Conservation (phyloP, 2,329 filamentous ascomycete genomes). For the Sporothrix schenckii region DNA sequence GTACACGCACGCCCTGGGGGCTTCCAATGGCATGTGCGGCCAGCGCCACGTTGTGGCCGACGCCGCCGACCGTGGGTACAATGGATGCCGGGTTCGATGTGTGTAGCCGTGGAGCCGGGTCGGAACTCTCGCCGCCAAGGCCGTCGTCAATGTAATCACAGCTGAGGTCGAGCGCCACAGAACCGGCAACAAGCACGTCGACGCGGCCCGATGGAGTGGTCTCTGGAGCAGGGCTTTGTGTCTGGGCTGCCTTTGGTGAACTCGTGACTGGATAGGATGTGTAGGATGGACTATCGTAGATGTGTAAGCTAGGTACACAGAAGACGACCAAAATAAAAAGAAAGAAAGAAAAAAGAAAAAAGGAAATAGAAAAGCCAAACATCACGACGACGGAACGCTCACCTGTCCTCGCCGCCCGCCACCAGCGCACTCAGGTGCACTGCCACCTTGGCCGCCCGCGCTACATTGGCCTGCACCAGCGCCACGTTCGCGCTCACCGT, state of each 20-base stretch:
- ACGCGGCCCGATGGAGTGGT: slow-evolving; percentile 36
- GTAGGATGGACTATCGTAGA: slow-evolving; percentile 8
- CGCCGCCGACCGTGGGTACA: slow-evolving; percentile 81
- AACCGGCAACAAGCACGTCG: slow-evolving; percentile 86
- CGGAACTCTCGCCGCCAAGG: slow-evolving; percentile 35
- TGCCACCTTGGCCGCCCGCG: slow-evolving; percentile 58
- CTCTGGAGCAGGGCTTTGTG: not conserved
- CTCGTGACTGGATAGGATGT: slow-evolving; percentile 25
- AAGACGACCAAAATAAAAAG: too few relatives aligned
- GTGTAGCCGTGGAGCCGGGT: slow-evolving; percentile 58
- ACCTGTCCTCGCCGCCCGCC: slow-evolving; percentile 27
- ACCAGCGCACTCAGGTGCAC: slow-evolving; percentile 48
- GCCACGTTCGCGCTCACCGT: slow-evolving; percentile 75
- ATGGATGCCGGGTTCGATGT: slow-evolving; percentile 88
- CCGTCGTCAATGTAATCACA: slow-evolving; percentile 67
- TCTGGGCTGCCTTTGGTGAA: not conserved
- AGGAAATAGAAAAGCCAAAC: too few relatives aligned
- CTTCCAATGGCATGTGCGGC: slow-evolving; percentile 70
- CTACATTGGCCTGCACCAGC: slow-evolving; percentile 58
- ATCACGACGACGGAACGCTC: not conserved
- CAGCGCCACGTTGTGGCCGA: slow-evolving; percentile 87
- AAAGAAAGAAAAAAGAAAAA: too few relatives aligned
- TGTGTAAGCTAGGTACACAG: slow-evolving; percentile 16
- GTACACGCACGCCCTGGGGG: slow-evolving; percentile 57
- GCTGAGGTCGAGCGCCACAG: slow-evolving; percentile 81